A percentile compares a stretch with the other conserved stretches of the same genome.
Evolutionary conservation across 225 moss, liverwort and hornwort genomes (phyloP).

Genomic region (Bryum argenteum): DNA sequence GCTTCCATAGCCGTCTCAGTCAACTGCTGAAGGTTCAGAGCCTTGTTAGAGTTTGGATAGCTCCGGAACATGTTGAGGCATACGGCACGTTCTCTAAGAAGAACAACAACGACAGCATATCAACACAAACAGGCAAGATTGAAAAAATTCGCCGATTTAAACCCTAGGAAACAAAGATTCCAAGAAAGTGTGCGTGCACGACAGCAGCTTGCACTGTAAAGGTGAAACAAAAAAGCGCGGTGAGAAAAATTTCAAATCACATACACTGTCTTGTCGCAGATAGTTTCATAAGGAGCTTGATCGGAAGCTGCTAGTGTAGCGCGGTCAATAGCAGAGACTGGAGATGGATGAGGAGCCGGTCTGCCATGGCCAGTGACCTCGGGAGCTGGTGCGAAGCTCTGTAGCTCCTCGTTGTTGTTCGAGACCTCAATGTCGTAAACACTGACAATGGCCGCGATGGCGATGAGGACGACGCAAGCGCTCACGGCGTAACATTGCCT

Average conservation of each 20-base stretch:
- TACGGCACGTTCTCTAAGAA: slow-evolving; percentile 30
- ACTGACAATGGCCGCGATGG: slow-evolving; percentile 21
- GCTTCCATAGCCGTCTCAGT: slow-evolving; percentile 44
- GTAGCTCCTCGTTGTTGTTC: not conserved
- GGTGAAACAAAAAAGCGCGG: not conserved
- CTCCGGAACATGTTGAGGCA: slow-evolving; percentile 37
- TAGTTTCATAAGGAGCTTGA: slow-evolving; percentile 16
- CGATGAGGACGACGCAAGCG: slow-evolving; percentile 23
- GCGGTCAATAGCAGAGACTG: slow-evolving; percentile 5
- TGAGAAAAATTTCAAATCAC: not conserved
- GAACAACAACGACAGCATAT: not conserved
- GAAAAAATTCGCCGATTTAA: not conserved
- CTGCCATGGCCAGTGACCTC: slow-evolving; percentile 15
- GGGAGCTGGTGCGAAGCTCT: slow-evolving; percentile 15
- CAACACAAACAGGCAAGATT: not conserved
- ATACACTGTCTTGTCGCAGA: slow-evolving; percentile 47
- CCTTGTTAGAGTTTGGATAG: slow-evolving; percentile 28
- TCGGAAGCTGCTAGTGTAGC: slow-evolving; percentile 15
- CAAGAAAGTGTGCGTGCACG: not conserved
- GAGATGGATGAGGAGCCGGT: slow-evolving; percentile 14
- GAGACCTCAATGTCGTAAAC: not conserved
- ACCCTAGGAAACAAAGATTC: slow-evolving; percentile 2
- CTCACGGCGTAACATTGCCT: slow-evolving; percentile 10
- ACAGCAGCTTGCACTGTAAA: slow-evolving; percentile 4
- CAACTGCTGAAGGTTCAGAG: slow-evolving; percentile 39